Conservation (phyloP, 2,329 filamentous ascomycete species). For the Delphinella strobiligena region DNA sequence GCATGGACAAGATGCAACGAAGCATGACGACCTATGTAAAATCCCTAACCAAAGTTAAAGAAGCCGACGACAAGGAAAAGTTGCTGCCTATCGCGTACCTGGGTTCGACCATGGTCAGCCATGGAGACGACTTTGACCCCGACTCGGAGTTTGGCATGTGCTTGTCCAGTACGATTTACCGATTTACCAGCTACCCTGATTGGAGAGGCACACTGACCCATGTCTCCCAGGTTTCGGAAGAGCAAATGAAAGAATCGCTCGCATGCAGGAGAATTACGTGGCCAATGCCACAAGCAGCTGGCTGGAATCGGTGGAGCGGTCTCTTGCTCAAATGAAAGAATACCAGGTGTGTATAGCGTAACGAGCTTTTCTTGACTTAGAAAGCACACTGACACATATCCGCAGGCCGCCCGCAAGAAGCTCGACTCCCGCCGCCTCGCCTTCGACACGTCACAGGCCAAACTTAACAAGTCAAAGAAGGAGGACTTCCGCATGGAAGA, state of each 20-base stretch:
- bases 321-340: slow-evolving; percentile 89
- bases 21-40: slow-evolving; percentile 82
- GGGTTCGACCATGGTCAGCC: slow-evolving; percentile 72
- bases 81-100: slow-evolving; percentile 66
- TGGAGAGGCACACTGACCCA: too few species aligned
- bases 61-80: slow-evolving; percentile 82
- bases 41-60: slow-evolving; percentile 71
- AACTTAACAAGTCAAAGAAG: slow-evolving; percentile 86
- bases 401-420: slow-evolving; percentile 73
- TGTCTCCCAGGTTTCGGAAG: slow-evolving; percentile 56
- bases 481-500: slow-evolving; percentile 92
- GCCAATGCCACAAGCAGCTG: slow-evolving; percentile 67
- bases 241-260: slow-evolving; percentile 76
- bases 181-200: too few species aligned
- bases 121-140: slow-evolving; percentile 85
- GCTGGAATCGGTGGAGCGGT: slow-evolving; percentile 85
- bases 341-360: slow-evolving; percentile 57
- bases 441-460: slow-evolving; percentile 78
- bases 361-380: not conserved
- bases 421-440: slow-evolving; percentile 79
- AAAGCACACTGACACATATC: not conserved
- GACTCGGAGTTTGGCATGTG: slow-evolving; percentile 88
- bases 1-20: slow-evolving; percentile 79
- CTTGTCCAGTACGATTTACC: slow-evolving; percentile 42
- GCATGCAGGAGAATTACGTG: slow-evolving; percentile 74